Evolutionary conservation across 495 filamentous ascomycete species (phyloP), one percentile per base, ranked within the genome.

Genomic region (Penicillium lagena): DNA sequence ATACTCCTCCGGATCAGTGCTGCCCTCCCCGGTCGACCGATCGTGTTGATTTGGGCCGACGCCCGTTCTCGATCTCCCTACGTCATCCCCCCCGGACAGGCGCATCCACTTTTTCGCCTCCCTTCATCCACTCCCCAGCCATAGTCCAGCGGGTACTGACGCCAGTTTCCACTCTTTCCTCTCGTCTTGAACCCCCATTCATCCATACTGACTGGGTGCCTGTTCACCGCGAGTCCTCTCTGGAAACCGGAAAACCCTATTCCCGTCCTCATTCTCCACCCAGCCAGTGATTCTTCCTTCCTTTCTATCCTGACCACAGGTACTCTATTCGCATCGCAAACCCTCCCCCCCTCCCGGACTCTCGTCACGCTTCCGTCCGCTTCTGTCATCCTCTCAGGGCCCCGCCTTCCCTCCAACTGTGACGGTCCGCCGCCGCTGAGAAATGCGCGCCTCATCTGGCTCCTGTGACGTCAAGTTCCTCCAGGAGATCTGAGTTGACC

Each of bases 71-170:
- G 22, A 22, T 22, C 22, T 2, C 22, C 34, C 57, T 67, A 69
- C 66, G 66, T 69, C 66, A 69, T 69, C 55, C 40, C 44, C 55
- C 55, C 62, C 51, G 42, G 58, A 56, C 47, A 58, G 60, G 58
- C 54, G 51, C 46, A 51, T 61, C 59, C 57, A 55, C 55, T 58
- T 58, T 58, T 53, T 29, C 22, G 22, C 28, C 22, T 37, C 35
- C 35, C 28, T 40, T 47, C 55, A 55, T 46, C 47, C 50, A 53
- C 49, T 52, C 49, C 45, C 46, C 49, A 52, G 47, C 49, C 52
- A 54, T 55, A 43, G 51, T 41, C 45, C 42, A 42, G 53, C 50
- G 56, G 56, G 54, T 59, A 59, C 54, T 57, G 53, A 56, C 48
- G 56, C 54, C 51, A 51, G 47, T 54, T 54, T 49, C 48, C 46